phyloP scores from a whole-genome alignment of 192 early-diverging fungal genomes.

The Coemansia sp. region DNA sequence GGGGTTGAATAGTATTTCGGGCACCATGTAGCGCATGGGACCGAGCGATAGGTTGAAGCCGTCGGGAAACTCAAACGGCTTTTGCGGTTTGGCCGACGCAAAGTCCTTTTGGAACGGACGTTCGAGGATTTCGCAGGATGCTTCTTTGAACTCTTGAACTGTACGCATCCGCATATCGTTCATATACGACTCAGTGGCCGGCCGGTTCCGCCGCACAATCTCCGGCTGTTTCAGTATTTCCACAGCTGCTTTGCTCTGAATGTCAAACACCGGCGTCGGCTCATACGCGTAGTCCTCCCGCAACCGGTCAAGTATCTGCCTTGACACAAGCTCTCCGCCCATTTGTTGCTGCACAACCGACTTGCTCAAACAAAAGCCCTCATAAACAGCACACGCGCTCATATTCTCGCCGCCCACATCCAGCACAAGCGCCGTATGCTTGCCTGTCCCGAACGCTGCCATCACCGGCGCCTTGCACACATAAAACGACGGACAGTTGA shows the following conservation, averaged over 20 bases:
- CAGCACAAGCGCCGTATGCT: constrained; percentile 84
- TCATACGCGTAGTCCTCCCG: constrained; percentile 60
- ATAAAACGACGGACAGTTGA: constrained; percentile 90
- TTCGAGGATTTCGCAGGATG: constrained; percentile 75
- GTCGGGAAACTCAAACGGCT: constrained; percentile 92
- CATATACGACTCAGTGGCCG: constrained; percentile 60
- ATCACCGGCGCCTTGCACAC: constrained; percentile 89
- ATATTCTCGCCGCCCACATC: constrained; percentile 88
- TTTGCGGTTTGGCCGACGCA: constrained; percentile 65
- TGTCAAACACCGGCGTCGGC: constrained; percentile 80
- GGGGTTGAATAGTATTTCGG: constrained; percentile 89
- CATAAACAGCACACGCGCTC: constrained; percentile 93
- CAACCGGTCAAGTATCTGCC: constrained; percentile 68
- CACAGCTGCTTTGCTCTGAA: constrained; percentile 73
- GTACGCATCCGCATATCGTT: constrained; percentile 72
- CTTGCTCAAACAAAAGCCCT: constrained; percentile 95
- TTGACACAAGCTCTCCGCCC: constrained; percentile 82
- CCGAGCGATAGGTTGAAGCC: constrained; percentile 88
- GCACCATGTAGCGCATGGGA: constrained; percentile 72
- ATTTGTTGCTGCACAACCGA: constrained; percentile 63
- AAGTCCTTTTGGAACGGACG: constrained; percentile 23
- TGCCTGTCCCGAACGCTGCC: constrained; percentile 89
- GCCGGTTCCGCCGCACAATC: constrained; percentile 26
- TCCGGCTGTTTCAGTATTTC: constrained; percentile 68
- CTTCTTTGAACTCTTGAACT: constrained; percentile 93